A percentile compares a stretch with the other conserved stretches of the same genome.
Conservation (phyloP, 179 eudicot genomes). For the Spergularia azorica region DNA sequence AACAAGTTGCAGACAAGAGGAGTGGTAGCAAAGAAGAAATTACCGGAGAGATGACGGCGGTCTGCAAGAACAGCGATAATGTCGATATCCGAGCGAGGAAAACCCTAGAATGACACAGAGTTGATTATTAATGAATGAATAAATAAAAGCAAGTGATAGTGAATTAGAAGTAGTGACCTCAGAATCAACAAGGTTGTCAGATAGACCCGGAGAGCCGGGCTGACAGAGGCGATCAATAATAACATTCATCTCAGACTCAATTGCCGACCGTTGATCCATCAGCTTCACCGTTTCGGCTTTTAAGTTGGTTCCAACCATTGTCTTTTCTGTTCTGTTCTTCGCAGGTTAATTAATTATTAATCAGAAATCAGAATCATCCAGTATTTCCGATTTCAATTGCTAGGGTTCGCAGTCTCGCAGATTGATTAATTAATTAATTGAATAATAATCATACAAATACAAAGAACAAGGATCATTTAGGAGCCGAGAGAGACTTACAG, state of each 20-base stretch:
- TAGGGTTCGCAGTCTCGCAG: no score
- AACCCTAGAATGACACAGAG: conserved; percentile 52
- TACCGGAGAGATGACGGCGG: conserved; percentile 69
- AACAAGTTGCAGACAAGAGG: no score
- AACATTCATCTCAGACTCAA: conserved; percentile 69
- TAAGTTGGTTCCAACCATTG: conserved; percentile 77
- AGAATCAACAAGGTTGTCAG: conserved; percentile 72
- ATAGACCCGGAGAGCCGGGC: conserved; percentile 74
- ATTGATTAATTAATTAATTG: no score
- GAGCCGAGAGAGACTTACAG: no score
- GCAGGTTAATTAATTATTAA: no score
- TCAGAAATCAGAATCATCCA: no score
- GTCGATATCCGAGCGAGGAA: conserved; percentile 87
- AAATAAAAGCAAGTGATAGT: background rate
- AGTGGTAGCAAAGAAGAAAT: background rate
- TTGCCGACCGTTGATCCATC: conserved; percentile 57
- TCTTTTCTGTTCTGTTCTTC: no score
- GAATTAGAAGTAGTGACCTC: conserved; percentile 36
- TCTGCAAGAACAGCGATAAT: conserved; percentile 68
- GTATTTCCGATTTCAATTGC: no score
- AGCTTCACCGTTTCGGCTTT: conserved; percentile 66
- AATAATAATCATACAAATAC: no score
- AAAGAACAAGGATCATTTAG: no score
- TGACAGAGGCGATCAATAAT: conserved; percentile 69
- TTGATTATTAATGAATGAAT: no score